These are phyloP conservation scores for Neurospora sp. DNA, from an alignment of 495 filamentous ascomycete genomes.

Conservation along the genomic window DNA sequence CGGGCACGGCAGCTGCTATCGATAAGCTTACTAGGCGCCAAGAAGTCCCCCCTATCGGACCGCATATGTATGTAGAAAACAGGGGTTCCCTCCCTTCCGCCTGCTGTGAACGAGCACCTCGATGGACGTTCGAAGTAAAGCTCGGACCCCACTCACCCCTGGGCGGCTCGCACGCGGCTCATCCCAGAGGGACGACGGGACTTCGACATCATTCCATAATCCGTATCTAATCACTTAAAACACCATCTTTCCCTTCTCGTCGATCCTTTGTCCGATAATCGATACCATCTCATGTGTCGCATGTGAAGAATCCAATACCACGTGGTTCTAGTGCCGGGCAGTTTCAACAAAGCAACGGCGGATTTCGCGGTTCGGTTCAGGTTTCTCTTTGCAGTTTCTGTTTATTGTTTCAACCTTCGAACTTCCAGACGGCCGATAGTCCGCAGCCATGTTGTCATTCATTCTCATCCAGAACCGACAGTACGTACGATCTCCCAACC, in stretches of 20 bases:
- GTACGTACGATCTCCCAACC: constrained; percentile 32
- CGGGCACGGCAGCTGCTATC: neutral
- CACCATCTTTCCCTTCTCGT: neutral
- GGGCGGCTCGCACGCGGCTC: neutral
- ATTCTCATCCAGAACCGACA: constrained; percentile 96
- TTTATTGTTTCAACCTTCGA: neutral
- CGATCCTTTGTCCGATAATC: neutral
- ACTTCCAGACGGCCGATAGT: neutral
- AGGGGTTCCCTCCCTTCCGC: neutral
- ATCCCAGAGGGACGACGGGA: neutral
- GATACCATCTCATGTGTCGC: neutral
- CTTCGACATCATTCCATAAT: neutral
- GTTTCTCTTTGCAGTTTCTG: neutral
- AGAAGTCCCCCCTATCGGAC: neutral
- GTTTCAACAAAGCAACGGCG: neutral
- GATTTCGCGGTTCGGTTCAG: neutral
- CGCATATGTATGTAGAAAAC: neutral
- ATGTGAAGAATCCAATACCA: neutral
- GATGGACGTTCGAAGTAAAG: neutral
- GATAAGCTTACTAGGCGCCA: neutral
- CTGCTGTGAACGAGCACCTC: neutral
- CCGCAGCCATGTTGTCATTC: constrained; percentile 62
- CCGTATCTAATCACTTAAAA: neutral
- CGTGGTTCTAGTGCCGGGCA: neutral
- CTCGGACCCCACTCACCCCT: neutral